Conservation (phyloP, 2,329 filamentous ascomycete genomes). For the Paecilomyces formosus region DNA sequence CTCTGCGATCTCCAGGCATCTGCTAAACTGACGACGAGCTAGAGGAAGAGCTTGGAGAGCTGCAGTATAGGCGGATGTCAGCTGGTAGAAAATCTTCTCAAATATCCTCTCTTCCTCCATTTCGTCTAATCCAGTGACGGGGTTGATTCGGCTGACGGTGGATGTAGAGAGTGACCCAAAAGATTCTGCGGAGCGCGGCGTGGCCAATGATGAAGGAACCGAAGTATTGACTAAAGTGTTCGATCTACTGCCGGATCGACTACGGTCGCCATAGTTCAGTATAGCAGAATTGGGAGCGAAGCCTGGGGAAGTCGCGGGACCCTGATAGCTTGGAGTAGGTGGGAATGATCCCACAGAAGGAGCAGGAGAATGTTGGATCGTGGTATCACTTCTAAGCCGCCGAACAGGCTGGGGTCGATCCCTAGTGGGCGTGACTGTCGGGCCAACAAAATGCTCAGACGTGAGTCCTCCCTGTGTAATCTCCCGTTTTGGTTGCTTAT, state of each 20-base stretch:
- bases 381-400: constrained; percentile 45
- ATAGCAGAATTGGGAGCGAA: constrained; percentile 19
- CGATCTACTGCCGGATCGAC: constrained; percentile 45
- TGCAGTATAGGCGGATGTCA: constrained; percentile 66
- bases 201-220: constrained; percentile 45
- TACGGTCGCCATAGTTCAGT: constrained; percentile 27
- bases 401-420: constrained; percentile 36
- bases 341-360: constrained; percentile 21
- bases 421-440: constrained; percentile 39
- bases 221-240: constrained; percentile 45
- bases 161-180: constrained; percentile 50
- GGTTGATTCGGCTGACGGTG: constrained; percentile 43
- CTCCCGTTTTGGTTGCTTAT: constrained; percentile 21
- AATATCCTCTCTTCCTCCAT: constrained; percentile 74
- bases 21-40: constrained; percentile 59
- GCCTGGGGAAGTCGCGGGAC: constrained; percentile 21
- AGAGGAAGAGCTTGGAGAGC: constrained; percentile 64
- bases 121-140: constrained; percentile 55
- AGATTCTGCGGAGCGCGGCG: constrained; percentile 75
- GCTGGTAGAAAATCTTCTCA: constrained; percentile 70
- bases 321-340: constrained; percentile 20
- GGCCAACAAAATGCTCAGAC: constrained; percentile 20
- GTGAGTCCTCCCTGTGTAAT: constrained; percentile 19
- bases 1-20: constrained; percentile 57
- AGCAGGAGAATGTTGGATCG: constrained; percentile 38